Evolutionary conservation across 1,284 basidiomycete species (phyloP).

Genomic region (Schizopora paradoxa): DNA sequence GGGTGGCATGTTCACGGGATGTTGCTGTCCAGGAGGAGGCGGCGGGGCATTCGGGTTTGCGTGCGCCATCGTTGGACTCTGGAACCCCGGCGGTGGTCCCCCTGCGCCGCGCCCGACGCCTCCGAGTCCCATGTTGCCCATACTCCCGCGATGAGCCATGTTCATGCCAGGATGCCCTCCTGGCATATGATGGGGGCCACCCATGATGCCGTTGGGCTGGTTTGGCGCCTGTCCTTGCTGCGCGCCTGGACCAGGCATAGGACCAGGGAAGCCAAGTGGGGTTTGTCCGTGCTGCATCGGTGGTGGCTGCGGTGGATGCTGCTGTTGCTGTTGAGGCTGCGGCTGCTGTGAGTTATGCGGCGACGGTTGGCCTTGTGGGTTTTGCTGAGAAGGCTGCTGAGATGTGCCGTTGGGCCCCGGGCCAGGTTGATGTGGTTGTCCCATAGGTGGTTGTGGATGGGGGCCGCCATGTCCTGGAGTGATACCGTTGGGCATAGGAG

Average conservation of each 20-base stretch:
- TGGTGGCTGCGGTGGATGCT: slow-evolving; percentile 8
- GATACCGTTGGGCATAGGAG: slow-evolving; percentile 29
- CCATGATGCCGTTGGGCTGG: slow-evolving; percentile 11
- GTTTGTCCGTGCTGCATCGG: slow-evolving; percentile 1
- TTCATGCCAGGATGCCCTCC: neutral
- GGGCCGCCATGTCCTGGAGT: slow-evolving; percentile 15
- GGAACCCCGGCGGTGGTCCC: neutral
- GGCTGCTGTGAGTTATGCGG: neutral
- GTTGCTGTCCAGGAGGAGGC: neutral
- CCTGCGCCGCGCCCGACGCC: neutral
- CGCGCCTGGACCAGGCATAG: neutral
- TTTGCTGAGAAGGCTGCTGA: neutral
- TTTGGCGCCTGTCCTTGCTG: slow-evolving; percentile 12
- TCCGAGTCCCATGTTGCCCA: neutral
- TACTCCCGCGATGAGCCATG: neutral
- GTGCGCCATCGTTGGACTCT: slow-evolving; percentile 14
- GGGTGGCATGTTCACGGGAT: neutral
- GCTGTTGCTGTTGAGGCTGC: neutral
- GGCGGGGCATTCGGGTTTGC: neutral
- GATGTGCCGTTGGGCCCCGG: neutral
- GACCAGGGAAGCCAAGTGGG: slow-evolving; percentile 8
- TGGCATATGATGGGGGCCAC: neutral
- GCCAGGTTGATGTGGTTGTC: slow-evolving; percentile 8
- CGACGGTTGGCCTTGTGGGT: neutral
- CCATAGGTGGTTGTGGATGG: slow-evolving; percentile 1